Evolutionary conservation across 139 green algal genomes (phyloP), one percentile per base, ranked within the genome.

Genomic region (Nannochloris sp.): DNA sequence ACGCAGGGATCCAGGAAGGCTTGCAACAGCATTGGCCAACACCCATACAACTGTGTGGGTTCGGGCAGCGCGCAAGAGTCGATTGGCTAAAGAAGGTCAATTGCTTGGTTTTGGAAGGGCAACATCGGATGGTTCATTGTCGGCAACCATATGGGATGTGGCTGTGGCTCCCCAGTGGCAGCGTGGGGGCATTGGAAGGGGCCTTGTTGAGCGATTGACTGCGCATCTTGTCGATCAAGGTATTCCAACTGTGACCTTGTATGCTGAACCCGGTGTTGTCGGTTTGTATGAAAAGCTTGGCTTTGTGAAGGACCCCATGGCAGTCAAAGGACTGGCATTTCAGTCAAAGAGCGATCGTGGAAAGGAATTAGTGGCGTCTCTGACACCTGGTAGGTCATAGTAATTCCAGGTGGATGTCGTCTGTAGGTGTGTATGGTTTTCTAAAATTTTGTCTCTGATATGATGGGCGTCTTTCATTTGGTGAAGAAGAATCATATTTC

Each of bases 71-170:
- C 71, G 79, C 62, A 75, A 74, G 46, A 69, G 50, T 16, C 71
- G 79, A 26, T 71, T 73, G 63, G 78, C 75, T 2, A 73, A 72
- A 56, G 62, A 68, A 17, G 62, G 62, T 0, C 20, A 44, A 76
- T 56, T 92, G 53, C 69, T 92, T 1, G 89, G 82, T 12, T 94
- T 96, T 81, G 88, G 81, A 2, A 79, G 89, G 2, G 89, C 87
- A 62, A 94, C 87, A n/a, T 85, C 71, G 33, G 88, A 95, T 58
- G 81, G 83, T 25, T 78, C 76, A 12, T 67, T 95, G 20, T 77
- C 65, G 6, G 87, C 86, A 13, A 91, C 85, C 6, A 90, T 95
- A 50, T 95, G 82, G 88, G 88, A 95, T 68, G 88, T 95, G 56
- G 83, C 87, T 29, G 88, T 85, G 9, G 37, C 70, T 9, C 89